Base-by-base conservation (phyloP, 441 rosid species). In the Aleurites moluccanus region DNA sequence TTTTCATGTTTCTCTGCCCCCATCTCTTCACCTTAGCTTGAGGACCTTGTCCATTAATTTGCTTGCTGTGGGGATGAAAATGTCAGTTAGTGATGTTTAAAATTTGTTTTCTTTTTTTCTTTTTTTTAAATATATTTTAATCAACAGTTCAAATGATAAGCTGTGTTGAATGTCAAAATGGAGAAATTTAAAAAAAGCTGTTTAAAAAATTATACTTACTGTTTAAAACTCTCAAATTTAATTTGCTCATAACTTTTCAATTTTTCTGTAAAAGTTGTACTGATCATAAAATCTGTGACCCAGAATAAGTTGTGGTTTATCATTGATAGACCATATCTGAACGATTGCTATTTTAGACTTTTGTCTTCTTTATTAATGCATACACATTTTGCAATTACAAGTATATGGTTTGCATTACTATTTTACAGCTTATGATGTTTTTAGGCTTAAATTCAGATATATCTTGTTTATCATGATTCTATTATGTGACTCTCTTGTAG, bases 401-500 rank as follows among this genome's bases (percentile, higher is more conserved):
- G 38, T 20, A 53, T 16, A 73, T 65, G 3, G 25, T 38, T 15
- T 40, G 23, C 3, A 1, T 15, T 45, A 15, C 40, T 79, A 33
- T 62, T 6, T 65, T 16, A 40, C 28, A 21, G 30, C 49, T 67
- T 67, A 30, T 66, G 16, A 69, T 45, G 25, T 21, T 18, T 1
- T 55, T 61, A 25, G 52, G 62, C 40, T 64, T 56, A 14, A 50
- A 75, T 27, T 60, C 21, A 57, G 64, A 57, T 59, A 30, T 61
- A 60, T 53, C 9, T 64, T 38, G 3, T 71, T 52, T 45, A 56
- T 70, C 28, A 50, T 78, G 74, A 27, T 68, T 50, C 4, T 40
- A 49, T 38, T 27, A 1, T 82, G 66, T n/a, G 67, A 7, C 56
- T 16, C 42, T 64, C 9, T 50, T 62, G 73, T 73, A 89, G 94